Evolutionary conservation across 225 moss, liverwort and hornwort species (phyloP), one percentile per base, ranked within the genome.

Genomic region (Climacium dendroides): DNA sequence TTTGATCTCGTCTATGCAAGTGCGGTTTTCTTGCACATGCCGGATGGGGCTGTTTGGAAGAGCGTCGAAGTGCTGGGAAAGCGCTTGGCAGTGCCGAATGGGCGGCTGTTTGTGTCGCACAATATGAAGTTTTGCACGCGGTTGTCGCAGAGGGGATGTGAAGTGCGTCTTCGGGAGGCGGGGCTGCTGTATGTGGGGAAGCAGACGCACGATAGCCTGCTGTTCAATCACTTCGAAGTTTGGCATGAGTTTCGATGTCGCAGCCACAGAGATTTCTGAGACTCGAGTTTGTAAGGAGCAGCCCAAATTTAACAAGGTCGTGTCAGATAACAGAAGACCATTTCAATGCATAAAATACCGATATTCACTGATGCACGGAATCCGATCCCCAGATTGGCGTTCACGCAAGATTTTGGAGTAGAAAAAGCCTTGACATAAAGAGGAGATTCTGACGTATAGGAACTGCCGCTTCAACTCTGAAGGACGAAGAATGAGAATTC

Each of bases 101-200:
- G 92, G 15, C 90, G 91, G 23, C 65, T 93, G 59, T 94, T 82
- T 35, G 91, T 94, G 61, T 92, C 92, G 12, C 94, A 93, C 8
- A 94, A 94, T 60, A 85, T 94, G 62, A 94, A 94, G 71, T 93
- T 94, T 85, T 94, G 93, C 91, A 90, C 93, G 50, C 91, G 94
- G 60, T 81, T 91, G 85, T 28, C 88, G 26, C 47, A 63, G 34
- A 66, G 34, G 37, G 82, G 53, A 45, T 94, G 94, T 67, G 83
- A 89, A 30, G 73, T 67, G 39, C 85, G 89, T 6, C 91, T 94
- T 13, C 43, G 47, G 24, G 50, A 86, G 45, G 89, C 83, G 15
- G 90, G 91, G 3, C 67, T 94, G 87, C 59, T 63, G 72, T 86
- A 89, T 63, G 87, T 91, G 57, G 87, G 91, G 30, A 87, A 74